Evolutionary conservation across 108 stramenopile species (phyloP), one percentile per base, ranked within the genome.

Genomic region (Conticribra guillardii): DNA sequence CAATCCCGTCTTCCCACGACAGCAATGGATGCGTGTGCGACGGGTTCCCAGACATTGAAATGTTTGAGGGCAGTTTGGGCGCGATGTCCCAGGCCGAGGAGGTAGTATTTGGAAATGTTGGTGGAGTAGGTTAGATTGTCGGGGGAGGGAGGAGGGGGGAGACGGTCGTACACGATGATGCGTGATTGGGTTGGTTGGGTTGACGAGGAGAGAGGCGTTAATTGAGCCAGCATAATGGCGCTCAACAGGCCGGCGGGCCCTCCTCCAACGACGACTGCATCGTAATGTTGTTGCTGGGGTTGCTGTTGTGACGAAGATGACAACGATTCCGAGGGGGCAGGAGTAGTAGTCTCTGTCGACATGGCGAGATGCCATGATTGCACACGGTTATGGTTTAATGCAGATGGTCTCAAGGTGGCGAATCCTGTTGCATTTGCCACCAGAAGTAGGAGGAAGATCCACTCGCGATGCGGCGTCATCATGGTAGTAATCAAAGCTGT

Each of bases 1-100:
- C 87, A 90, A 67, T 87, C 86, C 44, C 55, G 82, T 26, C 85
- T 62, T 2, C 89, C 89, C 33, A 80, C 29, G 44, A 64, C 71
- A 4, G 65, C 55, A 48, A 82, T 73, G 27, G 82, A 82, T 4
- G 62, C 51, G 4, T 79, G 23, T 5, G 79, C 59, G 9, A 64
- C 80, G 11, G n/a, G 68, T 22, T 78, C 60, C 82, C 67, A 76
- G 0, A 73, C 75, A 33, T 79, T 82, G 19, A 82, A 64, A 14
- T 68, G 58, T 27, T 64, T 53, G 32, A 89, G 68, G 18, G 86
- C 73, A 54, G 31, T 19, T 64, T 90, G 89, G 15, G 87, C 89
- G 22, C 89, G 67, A 24, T 67, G 80, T 0, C 83, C 76, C 18
- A 90, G 54, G 8, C 89, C 89, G 21, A 89, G 46, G 15, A 85